A percentile compares a stretch with the other conserved stretches of the same genome.
phyloP scores from a whole-genome alignment of 768 basidiomycete species.

The Trametes villosa region DNA sequence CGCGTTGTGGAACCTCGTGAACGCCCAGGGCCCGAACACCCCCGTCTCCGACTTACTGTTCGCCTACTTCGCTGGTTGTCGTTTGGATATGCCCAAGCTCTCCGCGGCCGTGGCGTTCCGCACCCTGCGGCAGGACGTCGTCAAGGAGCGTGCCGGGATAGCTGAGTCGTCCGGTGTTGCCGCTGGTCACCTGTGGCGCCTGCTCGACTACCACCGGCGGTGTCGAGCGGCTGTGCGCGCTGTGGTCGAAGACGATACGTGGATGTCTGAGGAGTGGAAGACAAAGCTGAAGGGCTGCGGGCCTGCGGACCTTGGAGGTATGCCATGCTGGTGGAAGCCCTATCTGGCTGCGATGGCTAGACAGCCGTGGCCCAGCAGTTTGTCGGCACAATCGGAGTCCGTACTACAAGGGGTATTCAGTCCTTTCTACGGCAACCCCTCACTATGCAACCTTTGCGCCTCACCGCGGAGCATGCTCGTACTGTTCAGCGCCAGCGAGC shows the following conservation, averaged over 20 bases:
- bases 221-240: background rate
- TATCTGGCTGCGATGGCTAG: too few species aligned
- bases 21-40: background rate
- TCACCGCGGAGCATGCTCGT: background rate
- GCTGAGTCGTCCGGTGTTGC: background rate
- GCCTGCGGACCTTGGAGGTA: background rate
- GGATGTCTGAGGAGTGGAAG: slow-evolving; percentile 9
- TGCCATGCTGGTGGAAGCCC: too few species aligned
- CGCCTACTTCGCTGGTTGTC: slow-evolving; percentile 13
- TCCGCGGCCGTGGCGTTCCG: slow-evolving; percentile 1
- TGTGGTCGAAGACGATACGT: background rate
- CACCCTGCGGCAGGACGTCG: background rate
- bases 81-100: background rate
- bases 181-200: slow-evolving; percentile 8
- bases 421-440: background rate
- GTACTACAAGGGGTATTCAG: too few species aligned
- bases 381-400: too few species aligned
- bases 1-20: background rate
- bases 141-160: background rate
- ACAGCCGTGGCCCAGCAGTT: too few species aligned
- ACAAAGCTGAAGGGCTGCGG: background rate
- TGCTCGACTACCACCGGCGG: slow-evolving; percentile 10
- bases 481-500: background rate
- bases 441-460: background rate
- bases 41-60: background rate